Evolutionary conservation across 805 yeast species (phyloP).

Genomic region (Priceomyces castillae): DNA sequence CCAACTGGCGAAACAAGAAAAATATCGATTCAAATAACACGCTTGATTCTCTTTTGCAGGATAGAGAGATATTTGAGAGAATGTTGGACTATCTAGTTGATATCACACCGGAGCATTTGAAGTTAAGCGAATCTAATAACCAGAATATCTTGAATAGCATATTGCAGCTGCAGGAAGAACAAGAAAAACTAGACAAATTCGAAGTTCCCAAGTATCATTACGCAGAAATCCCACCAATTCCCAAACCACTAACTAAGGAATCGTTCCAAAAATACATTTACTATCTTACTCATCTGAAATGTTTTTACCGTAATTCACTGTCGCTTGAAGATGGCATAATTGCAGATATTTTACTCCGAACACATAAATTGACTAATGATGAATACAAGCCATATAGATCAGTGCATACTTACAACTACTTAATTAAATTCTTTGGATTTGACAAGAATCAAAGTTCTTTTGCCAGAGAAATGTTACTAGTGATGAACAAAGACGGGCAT

Average conservation of each 20-base stretch:
- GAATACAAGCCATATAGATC: conserved; percentile 29
- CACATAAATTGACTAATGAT: conserved; percentile 34
- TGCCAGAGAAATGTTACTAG: conserved; percentile 37
- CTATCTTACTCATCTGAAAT: conserved; percentile 31
- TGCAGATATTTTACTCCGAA: conserved; percentile 35
- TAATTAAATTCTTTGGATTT: conserved; percentile 40
- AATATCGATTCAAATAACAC: conserved; percentile 16
- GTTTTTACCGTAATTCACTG: conserved; percentile 31
- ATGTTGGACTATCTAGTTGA: conserved; percentile 33
- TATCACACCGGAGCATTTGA: conserved; percentile 30
- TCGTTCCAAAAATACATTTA: conserved; percentile 35
- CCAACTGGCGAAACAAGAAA: conserved; percentile 24
- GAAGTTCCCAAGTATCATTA: conserved; percentile 23
- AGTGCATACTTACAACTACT: conserved; percentile 36
- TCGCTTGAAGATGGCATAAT: conserved; percentile 35
- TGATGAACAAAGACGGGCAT: conserved; percentile 42
- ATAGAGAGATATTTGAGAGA: conserved; percentile 26
- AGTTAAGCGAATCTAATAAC: conserved; percentile 14
- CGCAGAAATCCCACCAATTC: conserved; percentile 33
- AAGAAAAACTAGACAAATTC: conserved; percentile 11
- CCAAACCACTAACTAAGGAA: conserved; percentile 23
- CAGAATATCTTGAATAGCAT: conserved; percentile 14
- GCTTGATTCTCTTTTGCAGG: conserved; percentile 25
- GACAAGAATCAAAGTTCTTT: conserved; percentile 40
- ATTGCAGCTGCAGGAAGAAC: conserved; percentile 20